A percentile compares a stretch with the other conserved stretches of the same genome.
These are phyloP conservation scores for Malassezia slooffiae DNA, from an alignment of 1,284 basidiomycete species.

Conservation along the genomic window DNA sequence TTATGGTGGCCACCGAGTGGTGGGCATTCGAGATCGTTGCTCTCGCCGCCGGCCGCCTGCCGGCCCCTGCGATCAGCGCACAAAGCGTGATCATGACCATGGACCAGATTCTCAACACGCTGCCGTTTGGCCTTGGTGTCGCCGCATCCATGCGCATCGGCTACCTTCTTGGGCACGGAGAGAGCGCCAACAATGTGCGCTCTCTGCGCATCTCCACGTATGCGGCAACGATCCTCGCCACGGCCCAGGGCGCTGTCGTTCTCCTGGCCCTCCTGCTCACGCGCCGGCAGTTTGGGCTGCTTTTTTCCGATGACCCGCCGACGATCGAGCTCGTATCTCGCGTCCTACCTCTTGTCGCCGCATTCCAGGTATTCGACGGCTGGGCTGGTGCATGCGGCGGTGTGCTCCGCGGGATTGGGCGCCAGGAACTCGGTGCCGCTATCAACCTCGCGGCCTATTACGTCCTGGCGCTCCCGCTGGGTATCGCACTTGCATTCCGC, in stretches of 20 bases:
- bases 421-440: slow-evolving; percentile 61
- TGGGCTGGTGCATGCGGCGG: slow-evolving; percentile 61
- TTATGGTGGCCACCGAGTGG: slow-evolving; percentile 71
- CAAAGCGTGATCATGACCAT: slow-evolving; percentile 72
- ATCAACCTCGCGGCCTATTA: slow-evolving; percentile 69
- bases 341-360: slow-evolving; percentile 69
- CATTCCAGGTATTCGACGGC: slow-evolving; percentile 65
- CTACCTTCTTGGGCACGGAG: slow-evolving; percentile 60
- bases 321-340: slow-evolving; percentile 58
- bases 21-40: slow-evolving; percentile 70
- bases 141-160: slow-evolving; percentile 63
- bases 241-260: no score
- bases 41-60: slow-evolving; percentile 60
- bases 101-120: slow-evolving; percentile 61
- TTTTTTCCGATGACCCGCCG: slow-evolving; percentile 55
- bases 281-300: no score
- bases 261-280: no score
- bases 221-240: no score
- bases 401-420: slow-evolving; percentile 49
- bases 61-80: slow-evolving; percentile 58
- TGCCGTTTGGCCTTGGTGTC: slow-evolving; percentile 60
- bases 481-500: slow-evolving; percentile 59
- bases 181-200: slow-evolving; percentile 57
- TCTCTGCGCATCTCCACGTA: no score
- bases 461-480: slow-evolving; percentile 61